Base-by-base conservation (phyloP, 78 protist species). In the Abeoforma whisleri region DNA sequence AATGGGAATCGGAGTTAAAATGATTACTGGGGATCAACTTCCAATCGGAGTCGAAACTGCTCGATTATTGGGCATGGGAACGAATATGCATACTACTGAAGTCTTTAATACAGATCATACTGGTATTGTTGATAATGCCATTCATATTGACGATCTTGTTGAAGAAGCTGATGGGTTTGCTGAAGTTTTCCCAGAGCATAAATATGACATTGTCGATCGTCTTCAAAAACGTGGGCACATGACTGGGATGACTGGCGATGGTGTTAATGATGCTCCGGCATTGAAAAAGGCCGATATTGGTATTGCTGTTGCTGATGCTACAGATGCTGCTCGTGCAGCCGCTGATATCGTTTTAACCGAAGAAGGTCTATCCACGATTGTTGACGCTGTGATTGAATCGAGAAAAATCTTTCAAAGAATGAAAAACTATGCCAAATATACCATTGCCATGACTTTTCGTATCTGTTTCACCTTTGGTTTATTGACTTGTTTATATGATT, bases 241-340 rank as follows among this genome's bases (percentile, higher is more conserved):
- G 23, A 91, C 89, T 22, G 98, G 95, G 68, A 93, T 93, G 96
- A 93, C 96, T 37, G 98, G 99, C 31, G 99, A 96, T 57, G 99
- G 99, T 33, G 97, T 93, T 2, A 96, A 96, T 89, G 99, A 96
- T 85, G 99, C 99, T 12, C 97, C 97, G 25, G 99, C 99, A n/a
- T 89, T 96, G 48, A 92, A 93, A 92, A 85, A 89, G 76, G 97
- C 97, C n/a, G 90, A 96, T 88, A 92, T 95, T 84, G 98, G 98
- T 48, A 94, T 95, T 85, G 98, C 98, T n/a, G 96, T 93, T 32
- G 94, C 89, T 28, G 94, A 91, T 36, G 86, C 92, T 68, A 91
- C 95, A 8, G 92, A 89, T 34, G 95, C 94, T 1, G 97, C 95
- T 1, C 92, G 94, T 37, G 88, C 92, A 2, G 97, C 94, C 30